Base-by-base conservation (phyloP, 306 rosid genomes). In the Carpinus viminea region DNA sequence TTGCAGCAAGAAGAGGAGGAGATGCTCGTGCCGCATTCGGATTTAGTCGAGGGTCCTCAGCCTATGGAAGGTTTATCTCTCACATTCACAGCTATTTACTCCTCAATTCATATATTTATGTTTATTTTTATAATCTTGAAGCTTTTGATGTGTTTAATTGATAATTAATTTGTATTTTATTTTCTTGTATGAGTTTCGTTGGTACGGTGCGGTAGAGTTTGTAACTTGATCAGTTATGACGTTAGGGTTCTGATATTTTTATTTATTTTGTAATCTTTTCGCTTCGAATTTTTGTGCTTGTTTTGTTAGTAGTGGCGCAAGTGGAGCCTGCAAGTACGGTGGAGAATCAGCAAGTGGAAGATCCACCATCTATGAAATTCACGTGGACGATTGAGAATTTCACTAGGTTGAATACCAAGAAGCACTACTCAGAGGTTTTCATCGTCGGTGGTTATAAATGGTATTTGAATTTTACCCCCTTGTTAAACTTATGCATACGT, bases 341-440 rank as follows among this genome's bases (percentile, higher is more conserved):
- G 69, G 88, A 86, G 74, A 83, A 78, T 48, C 90, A 82, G 73
- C 84, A 76, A 78, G 90, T 81, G 81, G 97, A 91, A 70, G 94
- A 91, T 73, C 86, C 91, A 26, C 92, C 88, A 46, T 83, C 91
- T 1, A 70, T 85, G 81, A 85, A 86, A 73, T 92, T 92, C 84
- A 87, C 91, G 34, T 92, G 97, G 97, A 88, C 88, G 74, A 86
- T 92, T 20, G 84, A 84, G 57, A 86, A 86, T 81, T 90, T 92
- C 82, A 68, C 92, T n/a, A 87, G 91, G 82, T 74, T 90, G 74
- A 89, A 86, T 79, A 74, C 80, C 24, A 86, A 80, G 78, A 92
- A 90, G 79, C 80, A 76, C 74, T 92, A 87, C 84, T 92, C 97
- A 18, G 93, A 90, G 5, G 26, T 52, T 74, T 88, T 92, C 61